These are phyloP conservation scores for Parafenestella ontariensis DNA, from an alignment of 2,329 filamentous ascomycete species.

Conservation along the genomic window DNA sequence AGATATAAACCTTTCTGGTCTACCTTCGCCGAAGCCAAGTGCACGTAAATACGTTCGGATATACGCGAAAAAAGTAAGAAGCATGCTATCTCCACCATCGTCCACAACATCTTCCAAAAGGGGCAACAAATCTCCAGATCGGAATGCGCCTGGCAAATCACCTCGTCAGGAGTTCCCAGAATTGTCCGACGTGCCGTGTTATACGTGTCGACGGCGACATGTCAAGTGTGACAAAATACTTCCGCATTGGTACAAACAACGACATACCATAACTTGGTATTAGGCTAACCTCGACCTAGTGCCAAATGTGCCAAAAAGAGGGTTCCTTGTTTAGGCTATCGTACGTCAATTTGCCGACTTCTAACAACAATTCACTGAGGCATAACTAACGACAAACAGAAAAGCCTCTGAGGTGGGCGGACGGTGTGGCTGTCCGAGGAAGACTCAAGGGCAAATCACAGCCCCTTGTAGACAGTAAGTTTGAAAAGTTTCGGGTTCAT, in stretches of 20 bases:
- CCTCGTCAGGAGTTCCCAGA: constrained; percentile 15
- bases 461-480: constrained; percentile 30
- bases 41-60: constrained; percentile 9
- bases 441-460: constrained; percentile 35
- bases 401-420: constrained; percentile 42
- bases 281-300: constrained; percentile 9
- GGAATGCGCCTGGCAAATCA: constrained; percentile 3
- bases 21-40: constrained; percentile 7
- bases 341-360: constrained; percentile 9
- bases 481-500: not conserved
- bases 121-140: constrained; percentile 1
- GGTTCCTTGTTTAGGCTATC: constrained; percentile 45
- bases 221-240: constrained; percentile 48
- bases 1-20: constrained; percentile 23
- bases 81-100: constrained; percentile 20
- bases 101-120: constrained; percentile 8
- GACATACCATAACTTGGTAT: too few relatives aligned
- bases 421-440: constrained; percentile 39
- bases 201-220: constrained; percentile 45
- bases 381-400: not conserved
- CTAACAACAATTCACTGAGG: too few relatives aligned
- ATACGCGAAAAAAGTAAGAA: constrained; percentile 12
- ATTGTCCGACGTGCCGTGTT: constrained; percentile 37
- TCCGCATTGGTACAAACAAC: constrained; percentile 32
- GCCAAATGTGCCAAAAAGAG: constrained; percentile 47